Conservation (phyloP, 1,139 yeast species). For the Yamadazyma jaroonii region DNA sequence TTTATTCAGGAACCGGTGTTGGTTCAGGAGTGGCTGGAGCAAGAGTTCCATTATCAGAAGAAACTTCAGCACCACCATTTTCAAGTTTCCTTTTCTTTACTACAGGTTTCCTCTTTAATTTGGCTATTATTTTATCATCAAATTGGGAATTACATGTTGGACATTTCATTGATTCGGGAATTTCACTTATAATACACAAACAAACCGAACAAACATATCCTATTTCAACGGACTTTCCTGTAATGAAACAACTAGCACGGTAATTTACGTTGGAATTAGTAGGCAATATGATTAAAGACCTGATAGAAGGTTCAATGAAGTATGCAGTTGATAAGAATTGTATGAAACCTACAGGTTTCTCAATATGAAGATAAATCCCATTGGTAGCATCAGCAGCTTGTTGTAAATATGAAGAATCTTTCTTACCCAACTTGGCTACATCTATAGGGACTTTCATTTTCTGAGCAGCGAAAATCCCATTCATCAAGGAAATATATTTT, state of each 20-base stretch:
- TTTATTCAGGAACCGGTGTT: too few species aligned
- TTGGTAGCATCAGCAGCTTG: slow-evolving; percentile 96
- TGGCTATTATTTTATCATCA: slow-evolving; percentile 46
- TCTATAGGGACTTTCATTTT: slow-evolving; percentile 88
- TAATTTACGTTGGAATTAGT: slow-evolving; percentile 87
- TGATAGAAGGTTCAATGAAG: slow-evolving; percentile 77
- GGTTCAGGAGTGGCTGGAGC: not conserved
- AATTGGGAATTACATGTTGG: slow-evolving; percentile 52
- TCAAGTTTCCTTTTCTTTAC: slow-evolving; percentile 42
- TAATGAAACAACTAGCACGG: slow-evolving; percentile 89
- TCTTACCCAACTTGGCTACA: slow-evolving; percentile 76
- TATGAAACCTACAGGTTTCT: slow-evolving; percentile 73
- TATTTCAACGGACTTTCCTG: slow-evolving; percentile 84
- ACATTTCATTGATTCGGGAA: slow-evolving; percentile 53
- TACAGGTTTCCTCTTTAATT: slow-evolving; percentile 51
- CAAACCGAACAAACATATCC: slow-evolving; percentile 97
- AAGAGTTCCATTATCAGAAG: slow-evolving; percentile 6
- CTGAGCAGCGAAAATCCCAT: slow-evolving; percentile 93
- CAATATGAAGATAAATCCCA: slow-evolving; percentile 79
- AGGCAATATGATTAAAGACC: slow-evolving; percentile 75
- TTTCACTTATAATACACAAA: slow-evolving; percentile 71
- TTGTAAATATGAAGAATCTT: slow-evolving; percentile 77
- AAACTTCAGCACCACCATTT: slow-evolving; percentile 3
- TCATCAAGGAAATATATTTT: slow-evolving; percentile 92
- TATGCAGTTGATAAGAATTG: slow-evolving; percentile 65